Conservation (phyloP, 805 yeast species). For the Maudiozyma saulgeensis region DNA sequence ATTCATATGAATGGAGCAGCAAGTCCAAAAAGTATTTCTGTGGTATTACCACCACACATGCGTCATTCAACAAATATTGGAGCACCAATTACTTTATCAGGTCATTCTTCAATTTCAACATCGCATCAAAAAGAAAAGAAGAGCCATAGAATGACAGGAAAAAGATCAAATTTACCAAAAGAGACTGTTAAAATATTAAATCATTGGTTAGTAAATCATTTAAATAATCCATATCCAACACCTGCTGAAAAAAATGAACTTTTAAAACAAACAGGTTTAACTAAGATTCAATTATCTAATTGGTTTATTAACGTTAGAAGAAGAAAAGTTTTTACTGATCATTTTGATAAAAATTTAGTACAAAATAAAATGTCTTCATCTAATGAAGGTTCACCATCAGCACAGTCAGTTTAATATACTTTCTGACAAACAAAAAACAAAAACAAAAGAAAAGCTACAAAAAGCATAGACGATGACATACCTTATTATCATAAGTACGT, state of each 20-base stretch:
- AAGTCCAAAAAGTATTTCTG: too few relatives aligned
- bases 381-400: neutral
- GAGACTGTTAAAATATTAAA: conserved; percentile 65
- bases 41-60: neutral
- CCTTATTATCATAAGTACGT: too few relatives aligned
- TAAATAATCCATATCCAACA: conserved; percentile 78
- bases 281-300: conserved; percentile 70
- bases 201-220: conserved; percentile 63
- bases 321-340: conserved; percentile 44
- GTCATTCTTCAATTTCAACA: too few relatives aligned
- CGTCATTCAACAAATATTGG: neutral
- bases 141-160: conserved; percentile 12
- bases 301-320: conserved; percentile 88
- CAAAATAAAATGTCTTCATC: neutral
- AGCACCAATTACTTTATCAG: too few relatives aligned
- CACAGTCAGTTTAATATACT: neutral
- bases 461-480: too few relatives aligned
- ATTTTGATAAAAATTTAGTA: conserved; percentile 11
- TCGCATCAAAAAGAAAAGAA: neutral
- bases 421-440: neutral
- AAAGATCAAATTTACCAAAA: conserved; percentile 69
- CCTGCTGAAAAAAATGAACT: conserved; percentile 65
- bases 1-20: neutral
- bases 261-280: conserved; percentile 63
- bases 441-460: too few relatives aligned